A percentile compares a stretch with the other conserved stretches of the same genome.
phyloP scores from a whole-genome alignment of 1,284 basidiomycete species.

The Ganoderma multipileum region DNA sequence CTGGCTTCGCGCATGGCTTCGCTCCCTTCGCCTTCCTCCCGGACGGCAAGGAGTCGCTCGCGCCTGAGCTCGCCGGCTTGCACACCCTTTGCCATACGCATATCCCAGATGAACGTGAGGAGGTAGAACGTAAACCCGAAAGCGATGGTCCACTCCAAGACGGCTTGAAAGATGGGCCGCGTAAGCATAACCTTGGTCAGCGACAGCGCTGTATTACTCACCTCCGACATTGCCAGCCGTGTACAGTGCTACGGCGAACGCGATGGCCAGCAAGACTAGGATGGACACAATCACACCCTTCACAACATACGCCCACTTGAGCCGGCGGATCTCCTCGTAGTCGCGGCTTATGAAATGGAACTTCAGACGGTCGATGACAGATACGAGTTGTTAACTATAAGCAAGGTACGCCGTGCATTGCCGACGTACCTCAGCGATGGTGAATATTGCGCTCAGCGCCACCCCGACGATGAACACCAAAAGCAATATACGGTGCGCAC shows the following conservation, averaged over 20 bases:
- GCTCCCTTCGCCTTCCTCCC: constrained; percentile 16
- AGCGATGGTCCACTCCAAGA: constrained; percentile 76
- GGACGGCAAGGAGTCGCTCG: constrained; percentile 23
- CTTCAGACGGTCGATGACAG: constrained; percentile 39
- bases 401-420: not conserved
- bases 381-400: not conserved
- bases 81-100: constrained; percentile 29
- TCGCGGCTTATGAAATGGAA: constrained; percentile 71
- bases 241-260: constrained; percentile 62
- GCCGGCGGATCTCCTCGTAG: constrained; percentile 51
- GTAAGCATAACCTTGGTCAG: not conserved
- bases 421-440: constrained; percentile 63
- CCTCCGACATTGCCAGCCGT: constrained; percentile 56
- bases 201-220: constrained; percentile 33
- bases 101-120: constrained; percentile 31
- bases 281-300: constrained; percentile 65
- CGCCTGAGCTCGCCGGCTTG: constrained; percentile 27
- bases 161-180: constrained; percentile 42
- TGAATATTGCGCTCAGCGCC: constrained; percentile 72
- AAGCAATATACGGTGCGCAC: constrained; percentile 63
- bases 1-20: constrained; percentile 15
- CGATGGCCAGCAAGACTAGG: constrained; percentile 66
- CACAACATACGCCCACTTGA: constrained; percentile 62
- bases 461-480: constrained; percentile 67
- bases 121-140: constrained; percentile 64